A percentile compares a stretch with the other conserved stretches of the same genome.
These are phyloP conservation scores for Agaricus blazei DNA, from an alignment of 768 basidiomycete genomes.

Conservation along the genomic window DNA sequence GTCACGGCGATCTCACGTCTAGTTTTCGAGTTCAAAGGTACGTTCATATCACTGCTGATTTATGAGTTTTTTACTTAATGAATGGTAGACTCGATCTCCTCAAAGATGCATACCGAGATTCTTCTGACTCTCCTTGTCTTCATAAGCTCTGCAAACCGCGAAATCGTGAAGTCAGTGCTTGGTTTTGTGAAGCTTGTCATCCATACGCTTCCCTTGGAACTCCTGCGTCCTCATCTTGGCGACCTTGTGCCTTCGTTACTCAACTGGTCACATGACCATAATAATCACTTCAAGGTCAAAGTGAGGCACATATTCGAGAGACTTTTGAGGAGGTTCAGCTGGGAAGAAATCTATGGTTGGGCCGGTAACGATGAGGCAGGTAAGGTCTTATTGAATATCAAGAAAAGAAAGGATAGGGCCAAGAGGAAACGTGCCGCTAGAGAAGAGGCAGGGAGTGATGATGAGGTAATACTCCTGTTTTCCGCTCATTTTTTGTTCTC, in stretches of 20 bases:
- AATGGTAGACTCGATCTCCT: slow-evolving; percentile 56
- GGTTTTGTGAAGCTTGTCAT: slow-evolving; percentile 93
- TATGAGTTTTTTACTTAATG: neutral
- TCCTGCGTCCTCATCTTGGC: slow-evolving; percentile 73
- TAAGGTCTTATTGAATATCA: slow-evolving; percentile 91
- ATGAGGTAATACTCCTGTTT: slow-evolving; percentile 21
- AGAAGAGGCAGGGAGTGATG: slow-evolving; percentile 53
- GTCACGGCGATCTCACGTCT: slow-evolving; percentile 91
- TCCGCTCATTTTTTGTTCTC: neutral
- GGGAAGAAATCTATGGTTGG: slow-evolving; percentile 74
- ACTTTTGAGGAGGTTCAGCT: slow-evolving; percentile 87
- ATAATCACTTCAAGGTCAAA: slow-evolving; percentile 97
- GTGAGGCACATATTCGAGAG: slow-evolving; percentile 97
- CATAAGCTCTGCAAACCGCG: slow-evolving; percentile 89
- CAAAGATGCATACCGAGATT: slow-evolving; percentile 76
- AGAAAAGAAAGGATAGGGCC: slow-evolving; percentile 90
- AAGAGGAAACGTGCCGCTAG: slow-evolving; percentile 77
- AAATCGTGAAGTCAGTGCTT: slow-evolving; percentile 95
- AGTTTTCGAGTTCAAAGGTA: slow-evolving; percentile 95
- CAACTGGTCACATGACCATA: slow-evolving; percentile 94
- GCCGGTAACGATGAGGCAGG: slow-evolving; percentile 74
- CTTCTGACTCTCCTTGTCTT: slow-evolving; percentile 86
- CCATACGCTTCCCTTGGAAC: slow-evolving; percentile 70
- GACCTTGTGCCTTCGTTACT: slow-evolving; percentile 81
- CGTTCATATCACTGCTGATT: slow-evolving; percentile 10